phyloP scores from a whole-genome alignment of 2,329 filamentous ascomycete genomes.

The Fusarium piperis region DNA sequence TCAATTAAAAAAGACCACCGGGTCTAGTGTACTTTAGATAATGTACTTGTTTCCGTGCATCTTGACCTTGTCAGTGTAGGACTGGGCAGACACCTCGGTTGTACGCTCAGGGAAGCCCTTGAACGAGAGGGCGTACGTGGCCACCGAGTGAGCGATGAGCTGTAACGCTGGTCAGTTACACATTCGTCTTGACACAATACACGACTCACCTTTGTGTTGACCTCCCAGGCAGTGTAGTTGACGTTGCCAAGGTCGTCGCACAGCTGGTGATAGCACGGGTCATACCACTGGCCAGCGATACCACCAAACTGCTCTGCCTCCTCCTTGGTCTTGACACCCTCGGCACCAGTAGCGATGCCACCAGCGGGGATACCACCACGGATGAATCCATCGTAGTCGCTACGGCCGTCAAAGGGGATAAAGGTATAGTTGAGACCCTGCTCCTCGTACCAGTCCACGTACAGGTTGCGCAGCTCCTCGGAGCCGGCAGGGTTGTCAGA shows the following conservation, averaged over 20 bases:
- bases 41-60: constrained; percentile 61
- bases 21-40: constrained; percentile 48
- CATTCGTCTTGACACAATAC: not conserved
- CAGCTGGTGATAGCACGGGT: constrained; percentile 70
- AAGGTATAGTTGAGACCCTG: constrained; percentile 73
- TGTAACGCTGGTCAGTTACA: constrained; percentile 42
- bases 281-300: constrained; percentile 67
- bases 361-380: constrained; percentile 76
- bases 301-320: constrained; percentile 78
- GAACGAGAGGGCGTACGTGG: constrained; percentile 73
- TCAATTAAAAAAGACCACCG: constrained; percentile 20
- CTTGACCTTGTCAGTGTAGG: constrained; percentile 52
- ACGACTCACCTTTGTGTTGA: constrained; percentile 65
- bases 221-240: constrained; percentile 67
- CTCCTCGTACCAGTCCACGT: constrained; percentile 71
- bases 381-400: constrained; percentile 83
- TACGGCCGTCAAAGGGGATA: constrained; percentile 80
- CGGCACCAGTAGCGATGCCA: constrained; percentile 81
- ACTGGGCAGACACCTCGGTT: constrained; percentile 40
- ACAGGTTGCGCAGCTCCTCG: constrained; percentile 73
- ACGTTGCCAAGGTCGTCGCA: constrained; percentile 69
- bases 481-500: constrained; percentile 75
- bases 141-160: constrained; percentile 78
- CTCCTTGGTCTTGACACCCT: constrained; percentile 76
- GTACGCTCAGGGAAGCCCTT: constrained; percentile 70